Percentiles rank a stretch among this genome's conserved stretches.
phyloP scores from a whole-genome alignment of 768 basidiomycete species.

The Psilocybe azurescens region DNA sequence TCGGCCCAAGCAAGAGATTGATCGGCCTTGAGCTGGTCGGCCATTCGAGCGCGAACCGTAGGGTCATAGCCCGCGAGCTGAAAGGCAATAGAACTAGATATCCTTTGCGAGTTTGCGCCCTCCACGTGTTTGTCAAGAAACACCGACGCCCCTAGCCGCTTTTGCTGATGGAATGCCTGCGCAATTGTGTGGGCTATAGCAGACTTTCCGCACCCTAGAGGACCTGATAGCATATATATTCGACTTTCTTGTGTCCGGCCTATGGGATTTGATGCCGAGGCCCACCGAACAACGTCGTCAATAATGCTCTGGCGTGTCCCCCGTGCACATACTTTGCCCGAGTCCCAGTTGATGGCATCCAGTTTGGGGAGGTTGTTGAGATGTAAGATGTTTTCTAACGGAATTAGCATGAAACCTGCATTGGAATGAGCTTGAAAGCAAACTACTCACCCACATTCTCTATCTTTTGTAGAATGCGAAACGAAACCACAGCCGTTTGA shows the following conservation, averaged over 20 bases:
- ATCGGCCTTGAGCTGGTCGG: background rate
- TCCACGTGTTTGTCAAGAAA: background rate
- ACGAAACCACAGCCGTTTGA: slow-evolving; percentile 11
- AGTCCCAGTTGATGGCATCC: slow-evolving; percentile 5
- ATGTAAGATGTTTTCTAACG: slow-evolving; percentile 4
- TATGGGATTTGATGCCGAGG: background rate
- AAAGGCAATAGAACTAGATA: slow-evolving; percentile 8
- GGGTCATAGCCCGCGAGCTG: slow-evolving; percentile 6
- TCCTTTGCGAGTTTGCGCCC: background rate
- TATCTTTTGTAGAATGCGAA: slow-evolving; percentile 12
- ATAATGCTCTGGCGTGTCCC: slow-evolving; percentile 8
- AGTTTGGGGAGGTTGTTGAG: slow-evolving; percentile 3
- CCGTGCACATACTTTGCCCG: background rate
- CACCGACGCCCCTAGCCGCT: slow-evolving; percentile 1
- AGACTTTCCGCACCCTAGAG: slow-evolving; percentile 5
- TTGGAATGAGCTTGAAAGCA: background rate
- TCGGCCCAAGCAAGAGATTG: slow-evolving; percentile 1
- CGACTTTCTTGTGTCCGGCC: background rate
- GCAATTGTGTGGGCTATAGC: slow-evolving; percentile 10
- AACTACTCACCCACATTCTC: slow-evolving; percentile 7
- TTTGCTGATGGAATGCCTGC: slow-evolving; percentile 3
- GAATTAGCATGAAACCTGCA: background rate
- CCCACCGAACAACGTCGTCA: slow-evolving; percentile 9
- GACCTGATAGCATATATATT: slow-evolving; percentile 7
- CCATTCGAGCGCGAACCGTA: slow-evolving; percentile 1